Percentiles rank a stretch among this genome's conserved stretches.
Conservation (phyloP, 2,329 filamentous ascomycete genomes). For the Apiospora kogelbergensis region DNA sequence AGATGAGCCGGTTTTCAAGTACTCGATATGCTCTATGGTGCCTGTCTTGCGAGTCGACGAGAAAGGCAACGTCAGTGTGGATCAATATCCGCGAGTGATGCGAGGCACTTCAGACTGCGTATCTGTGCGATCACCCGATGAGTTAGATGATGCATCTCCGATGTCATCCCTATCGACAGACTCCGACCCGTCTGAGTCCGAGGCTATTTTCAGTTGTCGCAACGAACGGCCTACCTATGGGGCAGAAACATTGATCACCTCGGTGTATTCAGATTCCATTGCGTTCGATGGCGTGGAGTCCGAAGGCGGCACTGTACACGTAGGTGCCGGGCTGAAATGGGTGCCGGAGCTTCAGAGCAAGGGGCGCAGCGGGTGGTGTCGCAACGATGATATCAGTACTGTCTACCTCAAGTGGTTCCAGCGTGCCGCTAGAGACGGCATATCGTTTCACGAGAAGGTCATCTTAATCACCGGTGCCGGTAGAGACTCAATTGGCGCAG, state of each 20-base stretch:
- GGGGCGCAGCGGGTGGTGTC: constrained; percentile 12
- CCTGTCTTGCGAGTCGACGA: constrained; percentile 12
- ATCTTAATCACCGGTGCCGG: constrained; percentile 39
- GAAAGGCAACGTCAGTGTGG: constrained; percentile 12
- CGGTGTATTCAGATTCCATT: background rate
- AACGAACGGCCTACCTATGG: background rate
- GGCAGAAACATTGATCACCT: background rate
- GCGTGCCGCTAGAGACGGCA: constrained; percentile 13
- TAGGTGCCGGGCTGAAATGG: constrained; percentile 9
- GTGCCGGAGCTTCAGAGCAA: constrained; percentile 14
- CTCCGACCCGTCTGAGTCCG: background rate
- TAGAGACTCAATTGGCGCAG: constrained; percentile 33
- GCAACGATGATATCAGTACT: constrained; percentile 14
- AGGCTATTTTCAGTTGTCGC: background rate
- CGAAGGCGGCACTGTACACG: background rate
- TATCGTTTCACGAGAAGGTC: constrained; percentile 29
- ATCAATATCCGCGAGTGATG: constrained; percentile 5
- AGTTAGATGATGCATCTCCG: background rate
- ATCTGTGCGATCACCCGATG: background rate
- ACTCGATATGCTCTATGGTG: constrained; percentile 12
- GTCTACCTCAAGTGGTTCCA: constrained; percentile 15
- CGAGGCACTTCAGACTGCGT: constrained; percentile 10
- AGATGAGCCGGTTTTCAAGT: constrained; percentile 8
- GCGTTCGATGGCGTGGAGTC: background rate
- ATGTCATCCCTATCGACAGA: background rate